These are phyloP conservation scores for Abelmoschus esculentus DNA, from an alignment of 345 rosid species.

Conservation along the genomic window DNA sequence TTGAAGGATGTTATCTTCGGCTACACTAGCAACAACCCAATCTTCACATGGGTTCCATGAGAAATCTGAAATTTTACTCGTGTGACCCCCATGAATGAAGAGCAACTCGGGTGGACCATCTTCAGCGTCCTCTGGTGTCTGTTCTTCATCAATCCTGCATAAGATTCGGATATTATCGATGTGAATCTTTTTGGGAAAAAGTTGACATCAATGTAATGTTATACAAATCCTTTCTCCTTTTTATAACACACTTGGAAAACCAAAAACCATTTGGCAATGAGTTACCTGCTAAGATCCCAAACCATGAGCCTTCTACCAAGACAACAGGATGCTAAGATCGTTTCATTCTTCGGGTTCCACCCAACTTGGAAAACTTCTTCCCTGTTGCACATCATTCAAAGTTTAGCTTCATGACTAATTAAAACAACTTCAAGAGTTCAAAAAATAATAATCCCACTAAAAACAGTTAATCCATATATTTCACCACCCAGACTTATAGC, in stretches of 20 bases:
- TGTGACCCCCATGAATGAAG: slow-evolving; percentile 97
- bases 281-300: slow-evolving; percentile 97
- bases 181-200: not conserved
- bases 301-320: slow-evolving; percentile 99
- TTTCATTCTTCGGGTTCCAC: slow-evolving; percentile 97
- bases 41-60: slow-evolving; percentile 99
- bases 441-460: not conserved
- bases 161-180: not conserved
- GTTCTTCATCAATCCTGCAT: slow-evolving; percentile 67
- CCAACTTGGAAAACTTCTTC: slow-evolving; percentile 99
- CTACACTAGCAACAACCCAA: slow-evolving; percentile 94
- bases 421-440: not conserved
- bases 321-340: slow-evolving; percentile 96
- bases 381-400: slow-evolving; percentile 33
- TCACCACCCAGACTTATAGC: no score
- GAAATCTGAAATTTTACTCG: slow-evolving; percentile 95
- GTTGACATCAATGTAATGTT: not conserved
- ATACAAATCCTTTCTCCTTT: not conserved
- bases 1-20: slow-evolving; percentile 97
- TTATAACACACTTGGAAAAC: not conserved
- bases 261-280: not conserved
- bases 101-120: slow-evolving; percentile 99
- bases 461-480: no score
- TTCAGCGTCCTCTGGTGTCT: slow-evolving; percentile 79
- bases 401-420: not conserved